Evolutionary conservation across 768 basidiomycete genomes (phyloP), one percentile per base, ranked within the genome.

Genomic region (Tylopilus plumbeoviolaceoides): DNA sequence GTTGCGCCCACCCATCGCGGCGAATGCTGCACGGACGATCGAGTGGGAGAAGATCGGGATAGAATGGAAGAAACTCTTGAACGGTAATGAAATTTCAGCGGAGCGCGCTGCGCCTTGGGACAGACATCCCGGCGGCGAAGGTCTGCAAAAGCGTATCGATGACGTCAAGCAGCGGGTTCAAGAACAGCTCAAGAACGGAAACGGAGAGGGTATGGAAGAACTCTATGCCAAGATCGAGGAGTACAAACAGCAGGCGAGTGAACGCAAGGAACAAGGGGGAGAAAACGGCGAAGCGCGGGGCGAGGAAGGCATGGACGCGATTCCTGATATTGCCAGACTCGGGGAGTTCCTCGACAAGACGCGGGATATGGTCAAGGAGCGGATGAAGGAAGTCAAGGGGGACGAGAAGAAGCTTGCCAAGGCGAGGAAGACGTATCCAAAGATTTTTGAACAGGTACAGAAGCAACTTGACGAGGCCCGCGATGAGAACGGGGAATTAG

Each of bases 21-120:
- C 50, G 8, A 57, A 60, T 20, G 50, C 54, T 2, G 8, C 53
- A 31, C 57, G 48, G 42, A 59, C 41, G 38, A 41, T 50, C n/a
- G 64, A 61, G 31, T 58, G 64, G 64, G 47, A 38, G 15, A 60
- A 47, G 36, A 50, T 66, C 6, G 57, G 68, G 14, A 10, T 5
- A n/a, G 51, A 51, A n/a, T 60, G 67, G 67, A 58, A 48, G 54
- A 44, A n/a, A 12, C 45, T 55, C 4, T 46, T 62, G 57, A 48
- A 55, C 0, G 49, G 43, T 1, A 48, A 40, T 25, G 21, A 47
- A 15, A 15, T 30, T 5, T 17, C 20, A 2, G 20, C 18, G 2
- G 52, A 3, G 25, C 31, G 21, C 11, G 25, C 30, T 30, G 30
- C 8, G 0, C 9, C 27, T 47, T 4, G 45, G 27, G 47, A 38